These are phyloP conservation scores for Sporothrix globosa DNA, from an alignment of 2,329 filamentous ascomycete genomes.

Conservation along the genomic window DNA sequence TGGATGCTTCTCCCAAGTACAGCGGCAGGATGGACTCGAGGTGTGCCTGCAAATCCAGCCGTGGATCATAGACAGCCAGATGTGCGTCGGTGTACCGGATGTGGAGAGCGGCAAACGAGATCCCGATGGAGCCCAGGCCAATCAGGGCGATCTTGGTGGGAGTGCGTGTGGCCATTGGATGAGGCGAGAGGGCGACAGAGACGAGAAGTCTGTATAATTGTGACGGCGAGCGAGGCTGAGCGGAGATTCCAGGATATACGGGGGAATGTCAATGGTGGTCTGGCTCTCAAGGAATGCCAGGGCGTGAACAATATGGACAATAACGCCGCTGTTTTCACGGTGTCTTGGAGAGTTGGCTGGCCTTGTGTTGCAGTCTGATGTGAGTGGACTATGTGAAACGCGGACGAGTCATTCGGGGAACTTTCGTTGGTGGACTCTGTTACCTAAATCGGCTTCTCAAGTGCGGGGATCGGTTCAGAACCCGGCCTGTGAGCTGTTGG, in stretches of 20 bases:
- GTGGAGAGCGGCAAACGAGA: slow-evolving; percentile 33
- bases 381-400: too few species aligned
- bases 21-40: slow-evolving; percentile 27
- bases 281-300: background rate
- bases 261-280: background rate
- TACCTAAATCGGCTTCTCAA: slow-evolving; percentile 1
- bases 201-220: background rate
- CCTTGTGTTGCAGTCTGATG: background rate
- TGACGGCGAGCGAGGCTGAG: background rate
- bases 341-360: background rate
- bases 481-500: background rate
- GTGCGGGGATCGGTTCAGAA: slow-evolving; percentile 12
- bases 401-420: background rate
- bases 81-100: slow-evolving; percentile 17
- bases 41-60: slow-evolving; percentile 25
- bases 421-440: background rate
- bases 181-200: too few species aligned
- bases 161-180: background rate
- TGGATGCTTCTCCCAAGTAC: background rate
- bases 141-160: slow-evolving; percentile 26
- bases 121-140: slow-evolving; percentile 31
- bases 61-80: slow-evolving; percentile 31
- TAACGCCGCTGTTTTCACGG: background rate
- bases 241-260: background rate
- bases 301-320: background rate